Percentiles rank a stretch among this genome's conserved stretches.
Conservation (phyloP, 257 asterid genomes). For the Hygrophila difformis region DNA sequence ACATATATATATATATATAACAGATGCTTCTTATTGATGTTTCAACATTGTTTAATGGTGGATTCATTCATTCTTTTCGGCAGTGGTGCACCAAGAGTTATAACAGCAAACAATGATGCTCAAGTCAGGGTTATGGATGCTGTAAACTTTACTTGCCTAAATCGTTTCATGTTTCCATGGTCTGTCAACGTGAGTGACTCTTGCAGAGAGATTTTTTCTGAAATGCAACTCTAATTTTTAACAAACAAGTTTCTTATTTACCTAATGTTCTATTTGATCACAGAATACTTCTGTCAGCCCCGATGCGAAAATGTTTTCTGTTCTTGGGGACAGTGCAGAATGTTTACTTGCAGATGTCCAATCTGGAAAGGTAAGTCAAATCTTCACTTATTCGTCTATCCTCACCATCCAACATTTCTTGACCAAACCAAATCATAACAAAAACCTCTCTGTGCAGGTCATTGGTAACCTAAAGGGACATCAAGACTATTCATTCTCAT, state of each 20-base stretch:
- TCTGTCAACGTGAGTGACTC: conserved; percentile 76
- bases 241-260: background rate
- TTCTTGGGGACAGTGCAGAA: conserved; percentile 70
- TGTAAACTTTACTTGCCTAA: conserved; percentile 37
- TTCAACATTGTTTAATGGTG: background rate
- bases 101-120: conserved; percentile 84
- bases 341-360: conserved; percentile 53
- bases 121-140: conserved; percentile 68
- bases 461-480: conserved; percentile 61
- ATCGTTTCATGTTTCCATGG: conserved; percentile 66
- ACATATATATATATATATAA: too few relatives aligned
- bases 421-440: too few relatives aligned
- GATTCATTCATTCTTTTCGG: background rate
- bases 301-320: conserved; percentile 54
- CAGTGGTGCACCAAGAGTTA: conserved; percentile 64
- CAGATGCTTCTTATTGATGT: too few relatives aligned
- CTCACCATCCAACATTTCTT: too few relatives aligned
- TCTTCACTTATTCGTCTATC: too few relatives aligned
- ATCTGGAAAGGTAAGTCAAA: conserved; percentile 60
- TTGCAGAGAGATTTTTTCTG: too few relatives aligned
- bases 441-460: too few relatives aligned
- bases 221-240: background rate
- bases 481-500: conserved; percentile 66
- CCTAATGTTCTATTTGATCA: background rate
- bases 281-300: conserved; percentile 66